Evolutionary conservation across 139 green algal species (phyloP), one percentile per base, ranked within the genome.

Genomic region (Auxenochlorella protothecoides): DNA sequence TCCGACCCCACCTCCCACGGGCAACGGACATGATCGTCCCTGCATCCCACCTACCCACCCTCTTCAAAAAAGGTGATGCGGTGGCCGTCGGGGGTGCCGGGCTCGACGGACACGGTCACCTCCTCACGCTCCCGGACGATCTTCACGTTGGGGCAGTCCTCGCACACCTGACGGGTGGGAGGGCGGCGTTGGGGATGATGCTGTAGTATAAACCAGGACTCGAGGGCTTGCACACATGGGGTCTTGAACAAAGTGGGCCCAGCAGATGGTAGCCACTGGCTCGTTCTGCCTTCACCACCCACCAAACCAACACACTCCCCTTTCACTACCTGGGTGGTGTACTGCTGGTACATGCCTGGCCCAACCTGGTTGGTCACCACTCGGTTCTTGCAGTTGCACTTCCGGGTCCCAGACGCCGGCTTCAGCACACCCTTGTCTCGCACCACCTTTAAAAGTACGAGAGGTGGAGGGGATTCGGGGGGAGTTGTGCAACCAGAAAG

Each of bases 271-370:
- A 44, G 27, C 27, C 27, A 44, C 27, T 44, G 10, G 9, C 59
- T 12, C 59, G 59, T 63, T 12, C 59, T 63, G 10, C 59, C 59
- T 10, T 12, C 59, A 63, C 9, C 9, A 63, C 9, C 10, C 11
- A 2, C 59, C 59, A 63, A 63, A 63, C 12, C 62, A 11, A 66
- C 65, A 72, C n/a, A 55, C 57, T 6, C 44, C 4, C 74, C 2
- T 54, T 69, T 65, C 5, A 57, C 3, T 59, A 85, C 83, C 78
- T 95, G 81, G 16, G 83, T 85, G 10, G 83, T 82, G 81, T 89
- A 98, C 81, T 99, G 95, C 88, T 98, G 95, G 83, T 91, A 98
- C 95, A 99, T 99, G 74, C 95, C 95, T 0, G 92, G 92, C 0
- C 93, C 95, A 5, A 99, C 79, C 82, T 98, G 94, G 70, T 89